Evolutionary conservation across 176 grass and related monocot species (phyloP).

Genomic region (Aegilops bicornis): DNA sequence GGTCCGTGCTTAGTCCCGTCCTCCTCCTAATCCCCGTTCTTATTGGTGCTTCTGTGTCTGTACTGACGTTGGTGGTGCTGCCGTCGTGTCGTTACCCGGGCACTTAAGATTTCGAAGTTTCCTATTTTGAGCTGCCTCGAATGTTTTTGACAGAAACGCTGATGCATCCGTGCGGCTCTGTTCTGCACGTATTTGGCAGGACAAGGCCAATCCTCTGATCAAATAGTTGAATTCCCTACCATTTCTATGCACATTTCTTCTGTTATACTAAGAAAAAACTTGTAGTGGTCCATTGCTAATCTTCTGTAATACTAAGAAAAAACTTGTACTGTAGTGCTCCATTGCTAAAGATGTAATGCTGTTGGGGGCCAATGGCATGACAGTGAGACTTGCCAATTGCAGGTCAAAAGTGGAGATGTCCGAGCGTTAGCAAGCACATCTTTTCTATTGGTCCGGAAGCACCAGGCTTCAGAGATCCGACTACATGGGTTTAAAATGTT

Average conservation of each 20-base stretch:
- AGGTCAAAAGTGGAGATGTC: constrained; percentile 83
- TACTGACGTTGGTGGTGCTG: not conserved
- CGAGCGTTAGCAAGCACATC: constrained; percentile 71
- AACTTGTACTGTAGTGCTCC: not conserved
- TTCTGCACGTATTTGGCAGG: not conserved
- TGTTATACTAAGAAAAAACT: not conserved
- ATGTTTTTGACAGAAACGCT: not conserved
- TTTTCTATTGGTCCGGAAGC: constrained; percentile 80
- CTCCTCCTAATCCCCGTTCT: not conserved
- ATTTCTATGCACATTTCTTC: not conserved
- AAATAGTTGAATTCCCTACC: not conserved
- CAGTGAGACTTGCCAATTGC: constrained; percentile 11
- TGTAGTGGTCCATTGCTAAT: not conserved
- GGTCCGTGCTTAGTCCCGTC: constrained; percentile 41
- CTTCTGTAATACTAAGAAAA: not conserved
- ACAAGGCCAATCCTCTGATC: not conserved
- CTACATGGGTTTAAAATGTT: constrained; percentile 96
- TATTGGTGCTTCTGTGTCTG: not conserved
- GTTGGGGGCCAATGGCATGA: not conserved
- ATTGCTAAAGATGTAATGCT: constrained; percentile 15
- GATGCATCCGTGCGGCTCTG: not conserved
- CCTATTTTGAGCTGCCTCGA: not conserved
- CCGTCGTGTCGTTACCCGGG: not conserved
- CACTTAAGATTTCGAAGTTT: not conserved
- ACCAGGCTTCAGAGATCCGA: constrained; percentile 80